Evolutionary conservation across 805 yeast species (phyloP).

Genomic region (Metahyphopichia silvanorum): DNA sequence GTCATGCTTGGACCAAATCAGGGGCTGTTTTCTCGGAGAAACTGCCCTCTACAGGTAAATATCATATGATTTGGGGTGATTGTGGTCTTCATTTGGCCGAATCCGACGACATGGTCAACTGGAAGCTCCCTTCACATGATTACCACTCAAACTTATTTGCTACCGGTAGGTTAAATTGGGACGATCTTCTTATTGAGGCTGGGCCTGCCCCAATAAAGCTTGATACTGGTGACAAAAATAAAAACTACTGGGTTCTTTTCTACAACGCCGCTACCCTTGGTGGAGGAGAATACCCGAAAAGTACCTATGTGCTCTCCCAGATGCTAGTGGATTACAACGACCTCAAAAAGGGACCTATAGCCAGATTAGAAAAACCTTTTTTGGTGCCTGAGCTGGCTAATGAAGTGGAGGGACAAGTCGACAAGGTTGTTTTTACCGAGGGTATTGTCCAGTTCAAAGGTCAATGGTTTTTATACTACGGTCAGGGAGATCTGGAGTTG

Average conservation of each 20-base stretch:
- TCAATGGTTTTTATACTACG: slow-evolving; percentile 39
- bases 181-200: slow-evolving; percentile 35
- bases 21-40: slow-evolving; percentile 37
- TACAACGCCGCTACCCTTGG: slow-evolving; percentile 40
- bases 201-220: slow-evolving; percentile 42
- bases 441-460: slow-evolving; percentile 41
- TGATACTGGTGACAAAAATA: slow-evolving; percentile 12
- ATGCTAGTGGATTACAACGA: slow-evolving; percentile 41
- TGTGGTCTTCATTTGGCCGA: slow-evolving; percentile 34
- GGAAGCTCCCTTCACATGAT: slow-evolving; percentile 22
- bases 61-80: slow-evolving; percentile 45
- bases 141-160: slow-evolving; percentile 21
- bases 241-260: slow-evolving; percentile 33
- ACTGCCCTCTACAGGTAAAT: slow-evolving; percentile 26
- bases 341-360: slow-evolving; percentile 31
- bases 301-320: slow-evolving; percentile 34
- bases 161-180: slow-evolving; percentile 24
- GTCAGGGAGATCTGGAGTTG: slow-evolving; percentile 41
- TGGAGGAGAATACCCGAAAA: slow-evolving; percentile 23
- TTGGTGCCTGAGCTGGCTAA: slow-evolving; percentile 31
- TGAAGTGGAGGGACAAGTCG: slow-evolving; percentile 38
- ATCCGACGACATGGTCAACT: slow-evolving; percentile 30
- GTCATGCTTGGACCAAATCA: slow-evolving; percentile 39
- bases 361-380: slow-evolving; percentile 34
- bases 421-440: slow-evolving; percentile 41